Evolutionary conservation across 768 basidiomycete genomes (phyloP).

Genomic region (Boletales sp.): DNA sequence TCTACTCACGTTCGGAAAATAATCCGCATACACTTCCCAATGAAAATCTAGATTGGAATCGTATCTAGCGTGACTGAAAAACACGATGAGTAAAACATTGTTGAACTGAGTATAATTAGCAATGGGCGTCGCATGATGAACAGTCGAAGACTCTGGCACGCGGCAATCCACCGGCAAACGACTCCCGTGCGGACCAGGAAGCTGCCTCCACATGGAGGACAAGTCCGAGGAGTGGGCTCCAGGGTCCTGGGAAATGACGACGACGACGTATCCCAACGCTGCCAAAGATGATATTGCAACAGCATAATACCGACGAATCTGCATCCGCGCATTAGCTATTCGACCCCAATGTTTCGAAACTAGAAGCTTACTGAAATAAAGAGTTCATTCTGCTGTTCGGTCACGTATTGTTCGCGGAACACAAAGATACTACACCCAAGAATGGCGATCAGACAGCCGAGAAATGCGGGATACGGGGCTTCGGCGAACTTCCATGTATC

Average conservation of each 20-base stretch:
- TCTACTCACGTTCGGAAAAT: conserved; percentile 46
- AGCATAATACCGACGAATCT: conserved; percentile 7
- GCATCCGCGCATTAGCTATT: neutral
- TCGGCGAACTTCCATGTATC: conserved; percentile 9
- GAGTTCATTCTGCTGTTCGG: conserved; percentile 3
- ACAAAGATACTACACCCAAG: conserved; percentile 6
- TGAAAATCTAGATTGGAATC: conserved; percentile 45
- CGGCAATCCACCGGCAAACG: conserved; percentile 7
- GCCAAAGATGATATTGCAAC: neutral
- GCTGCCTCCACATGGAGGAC: neutral
- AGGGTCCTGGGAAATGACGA: neutral
- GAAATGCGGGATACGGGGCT: conserved; percentile 8
- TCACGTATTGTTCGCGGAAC: neutral
- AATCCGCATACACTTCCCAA: conserved; percentile 42
- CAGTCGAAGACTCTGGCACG: conserved; percentile 20
- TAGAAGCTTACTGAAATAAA: conserved; percentile 11
- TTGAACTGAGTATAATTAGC: conserved; percentile 36
- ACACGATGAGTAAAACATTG: conserved; percentile 43
- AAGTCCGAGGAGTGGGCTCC: conserved; percentile 1
- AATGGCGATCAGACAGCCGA: conserved; percentile 18
- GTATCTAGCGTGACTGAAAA: conserved; percentile 49
- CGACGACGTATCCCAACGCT: conserved; percentile 6
- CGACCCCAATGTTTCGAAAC: neutral
- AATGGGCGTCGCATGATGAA: conserved; percentile 13
- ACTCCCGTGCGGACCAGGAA: neutral